Evolutionary conservation across 495 filamentous ascomycete genomes (phyloP), one percentile per base, ranked within the genome.

Genomic region (Saxispiralis lemnorum): DNA sequence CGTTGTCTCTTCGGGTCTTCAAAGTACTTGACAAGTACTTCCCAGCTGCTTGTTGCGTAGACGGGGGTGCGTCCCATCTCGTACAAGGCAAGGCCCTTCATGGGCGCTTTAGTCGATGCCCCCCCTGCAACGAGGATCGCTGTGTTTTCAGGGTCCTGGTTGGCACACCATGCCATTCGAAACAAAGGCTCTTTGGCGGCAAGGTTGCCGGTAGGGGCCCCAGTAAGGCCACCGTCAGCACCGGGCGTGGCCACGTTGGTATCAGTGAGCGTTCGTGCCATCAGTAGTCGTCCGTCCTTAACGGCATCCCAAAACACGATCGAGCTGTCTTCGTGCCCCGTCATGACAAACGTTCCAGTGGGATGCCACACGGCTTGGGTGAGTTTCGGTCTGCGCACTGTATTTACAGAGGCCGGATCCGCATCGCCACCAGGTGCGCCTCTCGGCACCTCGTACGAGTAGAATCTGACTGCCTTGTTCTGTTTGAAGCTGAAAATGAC

Each of bases 401-500:
- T 70, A 20, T 62, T 66, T 16, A 63, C 57, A 6, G 57, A 52
- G 14, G 67, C 60, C 15, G 70, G 67, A 51, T 78, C 69, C 19
- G 68, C 63, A 54, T 87, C 80, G 6, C 85, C 86, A n/a, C 87
- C 89, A 2, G 79, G 76, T n/a, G 88, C 86, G 9, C 86, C 84
- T 21, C 72, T 64, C 0, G 82, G 83, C 2, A 94, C 56, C 48
- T 80, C 68, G 61, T 94, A 95, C 50, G 86, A 68, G 51, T 93
- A 84, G 56, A 72, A 88, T 51, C 79, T 81, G 35, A 74, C 65
- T 0, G 80, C 66, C 42, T 76, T 64, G 44, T 83, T 83, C 58
- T 89, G 76, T 63, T 96, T 94, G 69, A 97, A 92, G 2, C 81
- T 81, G 54, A 86, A 96, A 30, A 87, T 73, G 20, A 84, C 84